Conservation (phyloP, 352 stramenopile species). For the Pythium coloratum region DNA sequence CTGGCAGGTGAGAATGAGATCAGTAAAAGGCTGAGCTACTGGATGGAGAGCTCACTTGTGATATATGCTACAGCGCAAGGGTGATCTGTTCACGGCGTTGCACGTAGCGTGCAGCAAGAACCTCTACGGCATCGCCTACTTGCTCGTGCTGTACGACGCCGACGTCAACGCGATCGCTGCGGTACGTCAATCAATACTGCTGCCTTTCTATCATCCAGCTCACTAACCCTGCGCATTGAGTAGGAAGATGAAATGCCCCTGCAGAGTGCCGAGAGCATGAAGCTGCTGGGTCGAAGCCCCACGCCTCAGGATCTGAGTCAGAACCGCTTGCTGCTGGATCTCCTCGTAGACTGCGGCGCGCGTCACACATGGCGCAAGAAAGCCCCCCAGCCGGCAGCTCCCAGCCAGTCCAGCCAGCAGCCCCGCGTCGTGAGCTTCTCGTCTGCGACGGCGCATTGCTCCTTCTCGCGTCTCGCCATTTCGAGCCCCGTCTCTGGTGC, state of each 20-base stretch:
- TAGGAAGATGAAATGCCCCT: slow-evolving; percentile 75
- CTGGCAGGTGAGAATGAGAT: slow-evolving; percentile 49
- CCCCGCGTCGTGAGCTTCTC: slow-evolving; percentile 20
- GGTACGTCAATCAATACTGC: slow-evolving; percentile 25
- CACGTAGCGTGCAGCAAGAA: slow-evolving; percentile 68
- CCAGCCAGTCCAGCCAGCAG: neutral
- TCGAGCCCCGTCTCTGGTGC: slow-evolving; percentile 8
- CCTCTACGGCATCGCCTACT: slow-evolving; percentile 54
- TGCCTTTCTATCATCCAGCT: neutral
- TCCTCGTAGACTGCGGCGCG: slow-evolving; percentile 47
- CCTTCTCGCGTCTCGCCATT: neutral
- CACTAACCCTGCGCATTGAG: neutral
- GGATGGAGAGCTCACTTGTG: neutral
- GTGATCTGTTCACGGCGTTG: slow-evolving; percentile 62
- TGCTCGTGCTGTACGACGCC: slow-evolving; percentile 68
- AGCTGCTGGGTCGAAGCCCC: slow-evolving; percentile 4
- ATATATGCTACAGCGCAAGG: slow-evolving; percentile 29
- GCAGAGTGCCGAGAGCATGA: slow-evolving; percentile 37
- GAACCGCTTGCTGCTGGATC: slow-evolving; percentile 35
- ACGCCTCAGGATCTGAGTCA: slow-evolving; percentile 22
- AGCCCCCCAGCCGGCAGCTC: neutral
- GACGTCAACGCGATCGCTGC: slow-evolving; percentile 73
- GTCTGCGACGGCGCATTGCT: slow-evolving; percentile 11
- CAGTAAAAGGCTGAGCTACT: neutral
- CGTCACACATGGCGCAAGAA: slow-evolving; percentile 48